Evolutionary conservation across 768 basidiomycete genomes (phyloP).

Genomic region (Suillus subalutaceus): DNA sequence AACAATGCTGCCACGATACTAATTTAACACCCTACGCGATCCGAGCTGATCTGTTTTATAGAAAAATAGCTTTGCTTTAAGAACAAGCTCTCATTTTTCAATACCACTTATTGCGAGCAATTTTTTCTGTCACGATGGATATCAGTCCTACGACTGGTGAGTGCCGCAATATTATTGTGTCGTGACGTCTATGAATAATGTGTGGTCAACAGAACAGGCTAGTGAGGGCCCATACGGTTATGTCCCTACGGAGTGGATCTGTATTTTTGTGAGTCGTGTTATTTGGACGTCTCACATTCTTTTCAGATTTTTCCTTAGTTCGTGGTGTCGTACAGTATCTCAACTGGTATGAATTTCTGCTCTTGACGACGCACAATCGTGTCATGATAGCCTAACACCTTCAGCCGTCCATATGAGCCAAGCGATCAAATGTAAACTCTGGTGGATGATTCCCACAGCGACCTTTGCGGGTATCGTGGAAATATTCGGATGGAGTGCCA

Average conservation of each 20-base stretch:
- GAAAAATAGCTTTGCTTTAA: background rate
- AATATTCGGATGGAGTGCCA: constrained; percentile 55
- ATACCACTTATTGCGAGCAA: background rate
- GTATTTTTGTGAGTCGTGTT: constrained; percentile 25
- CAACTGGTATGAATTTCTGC: constrained; percentile 36
- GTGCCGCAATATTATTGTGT: background rate
- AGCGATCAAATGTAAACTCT: constrained; percentile 45
- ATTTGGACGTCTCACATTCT: background rate
- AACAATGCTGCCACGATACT: background rate
- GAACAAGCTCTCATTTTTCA: background rate
- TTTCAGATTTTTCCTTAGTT: constrained; percentile 21
- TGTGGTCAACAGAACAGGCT: background rate
- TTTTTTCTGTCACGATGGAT: background rate
- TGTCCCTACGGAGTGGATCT: constrained; percentile 41
- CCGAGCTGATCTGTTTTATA: background rate
- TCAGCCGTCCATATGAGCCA: constrained; percentile 52
- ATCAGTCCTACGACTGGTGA: background rate
- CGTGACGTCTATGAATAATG: background rate
- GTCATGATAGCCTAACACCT: background rate
- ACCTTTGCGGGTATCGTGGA: constrained; percentile 52
- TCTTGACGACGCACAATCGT: background rate
- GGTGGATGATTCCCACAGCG: constrained; percentile 57
- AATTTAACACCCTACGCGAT: background rate
- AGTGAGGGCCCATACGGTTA: constrained; percentile 37
- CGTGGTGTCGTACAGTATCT: constrained; percentile 43